Conservation (phyloP, 441 rosid species). For the Erodium moschatum region DNA sequence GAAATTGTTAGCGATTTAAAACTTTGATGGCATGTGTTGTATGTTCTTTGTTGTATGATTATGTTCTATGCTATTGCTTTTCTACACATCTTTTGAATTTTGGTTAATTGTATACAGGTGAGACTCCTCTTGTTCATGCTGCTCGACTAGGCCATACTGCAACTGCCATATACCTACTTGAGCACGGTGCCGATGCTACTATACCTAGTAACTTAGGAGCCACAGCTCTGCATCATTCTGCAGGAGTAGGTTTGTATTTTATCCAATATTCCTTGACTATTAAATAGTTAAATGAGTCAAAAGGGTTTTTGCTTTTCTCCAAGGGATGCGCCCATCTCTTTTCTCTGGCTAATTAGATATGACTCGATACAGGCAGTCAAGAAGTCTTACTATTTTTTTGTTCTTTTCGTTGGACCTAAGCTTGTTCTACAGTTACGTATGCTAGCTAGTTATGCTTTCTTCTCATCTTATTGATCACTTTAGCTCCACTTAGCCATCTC, state of each 20-base stretch:
- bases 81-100: slow-evolving; percentile 3
- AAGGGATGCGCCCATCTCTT: not conserved
- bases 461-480: not conserved
- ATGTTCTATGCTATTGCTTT: not conserved
- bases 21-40: too few relatives aligned
- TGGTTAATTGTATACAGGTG: slow-evolving; percentile 43
- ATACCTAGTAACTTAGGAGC: slow-evolving; percentile 75
- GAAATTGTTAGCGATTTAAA: too few relatives aligned
- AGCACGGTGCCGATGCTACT: slow-evolving; percentile 59
- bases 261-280: not conserved
- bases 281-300: not conserved
- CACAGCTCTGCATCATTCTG: slow-evolving; percentile 81
- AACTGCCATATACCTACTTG: slow-evolving; percentile 61
- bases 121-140: slow-evolving; percentile 86
- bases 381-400: not conserved
- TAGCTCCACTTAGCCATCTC: too few relatives aligned
- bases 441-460: not conserved
- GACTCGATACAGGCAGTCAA: not conserved
- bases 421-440: not conserved
- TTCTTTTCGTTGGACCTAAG: not conserved
- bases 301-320: not conserved
- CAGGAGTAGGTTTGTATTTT: slow-evolving; percentile 53
- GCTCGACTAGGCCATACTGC: slow-evolving; percentile 75
- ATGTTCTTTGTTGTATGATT: not conserved
- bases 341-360: not conserved